Base-by-base conservation (phyloP, 306 rosid genomes). In the Alnus rubra region DNA sequence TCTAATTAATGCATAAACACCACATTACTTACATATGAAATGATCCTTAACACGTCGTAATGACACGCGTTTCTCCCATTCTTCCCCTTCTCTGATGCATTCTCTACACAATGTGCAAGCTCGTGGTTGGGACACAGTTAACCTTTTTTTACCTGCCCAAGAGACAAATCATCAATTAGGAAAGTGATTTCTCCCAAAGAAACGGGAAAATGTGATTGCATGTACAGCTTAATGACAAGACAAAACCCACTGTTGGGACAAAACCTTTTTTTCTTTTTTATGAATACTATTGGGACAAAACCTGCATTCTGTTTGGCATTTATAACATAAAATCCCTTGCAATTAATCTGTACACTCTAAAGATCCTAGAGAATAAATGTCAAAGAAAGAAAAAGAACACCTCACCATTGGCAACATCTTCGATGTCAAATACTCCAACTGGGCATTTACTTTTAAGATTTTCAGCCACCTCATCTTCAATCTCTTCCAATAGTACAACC, bases 81-180 rank as follows among this genome's bases (percentile, higher is more conserved):
- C 91, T 74, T 90, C 78, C n/a, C 91, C 98, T 14, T 87, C 98
- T 90, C 98, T 88, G 74, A 95, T 90, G 86, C 98, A 95, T 83
- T 95, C 98, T 87, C 98, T 90, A 81, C 98, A 95, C 45, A 92
- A 83, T 78, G 98, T 95, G 89, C 98, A 95, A 5, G 79, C 85
- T 75, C 98, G 87, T 8, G 98, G 94, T 15, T 80, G 87, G 60
- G 84, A 89, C 65, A 88, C 97, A 7, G 69, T 88, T 59, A 97
- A 93, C 87, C 85, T 92, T 82, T 78, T 91, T 81, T 62, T 88
- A 69, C 97, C 98, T 95, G 80, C 74, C 55, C 79, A 83, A 49
- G 72, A 76, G 16, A 63, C 80, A 85, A 77, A 80, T 51, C 74
- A 78, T 58, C 69, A 78, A 55, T 51, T 59, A 55, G 39, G 52